phyloP scores from a whole-genome alignment of 2,329 filamentous ascomycete species.

The Thielaviopsis euricoi region DNA sequence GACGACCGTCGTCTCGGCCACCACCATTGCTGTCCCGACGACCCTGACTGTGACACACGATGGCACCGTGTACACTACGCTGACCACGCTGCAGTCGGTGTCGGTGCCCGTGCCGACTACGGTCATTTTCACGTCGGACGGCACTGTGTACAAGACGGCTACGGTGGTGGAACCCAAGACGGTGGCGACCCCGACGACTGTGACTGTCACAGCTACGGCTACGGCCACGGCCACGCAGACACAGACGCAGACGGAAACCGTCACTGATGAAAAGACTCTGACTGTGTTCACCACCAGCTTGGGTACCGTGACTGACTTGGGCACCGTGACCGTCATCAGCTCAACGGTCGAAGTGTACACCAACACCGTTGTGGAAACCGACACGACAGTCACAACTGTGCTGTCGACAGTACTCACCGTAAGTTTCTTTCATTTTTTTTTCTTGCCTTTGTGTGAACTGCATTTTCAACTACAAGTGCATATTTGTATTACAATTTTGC shows the following conservation, averaged over 20 bases:
- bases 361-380: constrained; percentile 11
- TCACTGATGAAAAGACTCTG: constrained; percentile 4
- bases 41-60: constrained; percentile 10
- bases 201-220: constrained; percentile 12
- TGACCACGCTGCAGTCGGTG: neutral
- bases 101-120: constrained; percentile 5
- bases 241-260: too few relatives aligned
- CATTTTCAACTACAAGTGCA: neutral
- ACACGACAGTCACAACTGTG: constrained; percentile 12
- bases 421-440: neutral
- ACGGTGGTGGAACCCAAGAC: neutral
- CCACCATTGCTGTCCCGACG: constrained; percentile 8
- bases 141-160: constrained; percentile 6
- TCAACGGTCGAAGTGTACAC: neutral
- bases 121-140: constrained; percentile 9
- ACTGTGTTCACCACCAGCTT: neutral
- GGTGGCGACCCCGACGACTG: neutral
- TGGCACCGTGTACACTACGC: constrained; percentile 10
- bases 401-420: constrained; percentile 13
- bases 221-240: too few relatives aligned
- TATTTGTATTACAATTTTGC: too few relatives aligned
- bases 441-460: neutral
- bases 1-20: constrained; percentile 1
- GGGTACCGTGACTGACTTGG: neutral
- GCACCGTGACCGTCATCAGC: too few relatives aligned